Conservation (phyloP, 2,329 filamentous ascomycete genomes). For the Cytospora chrysosperma region DNA sequence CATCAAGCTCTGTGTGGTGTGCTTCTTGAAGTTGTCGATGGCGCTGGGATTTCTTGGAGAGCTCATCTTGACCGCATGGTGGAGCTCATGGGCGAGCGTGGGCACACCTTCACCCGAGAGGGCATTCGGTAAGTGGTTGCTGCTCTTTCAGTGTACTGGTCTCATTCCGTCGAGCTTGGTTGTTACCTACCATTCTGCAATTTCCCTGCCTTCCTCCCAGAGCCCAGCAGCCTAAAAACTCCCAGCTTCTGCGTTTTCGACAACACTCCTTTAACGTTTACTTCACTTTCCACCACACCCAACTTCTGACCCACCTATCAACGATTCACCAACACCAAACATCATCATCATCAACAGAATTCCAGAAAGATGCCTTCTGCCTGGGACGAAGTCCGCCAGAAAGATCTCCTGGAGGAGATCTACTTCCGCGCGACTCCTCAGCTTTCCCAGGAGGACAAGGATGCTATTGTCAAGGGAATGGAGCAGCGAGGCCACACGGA, state of each 20-base stretch:
- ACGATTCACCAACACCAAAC: neutral
- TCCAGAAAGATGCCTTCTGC: neutral
- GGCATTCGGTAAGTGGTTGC: constrained; percentile 41
- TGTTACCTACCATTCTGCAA: neutral
- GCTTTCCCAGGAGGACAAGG: constrained; percentile 28
- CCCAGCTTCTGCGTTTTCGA: neutral
- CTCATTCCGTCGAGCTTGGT: neutral
- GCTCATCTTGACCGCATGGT: constrained; percentile 34
- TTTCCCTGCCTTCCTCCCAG: too few species aligned
- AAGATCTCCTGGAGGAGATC: constrained; percentile 29
- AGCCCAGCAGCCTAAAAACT: neutral
- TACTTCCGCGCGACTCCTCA: constrained; percentile 23
- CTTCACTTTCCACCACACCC: neutral
- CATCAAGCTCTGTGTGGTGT: constrained; percentile 28
- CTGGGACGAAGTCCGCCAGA: constrained; percentile 5
- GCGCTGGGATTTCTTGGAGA: constrained; percentile 19
- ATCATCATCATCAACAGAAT: neutral
- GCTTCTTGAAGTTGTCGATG: constrained; percentile 24
- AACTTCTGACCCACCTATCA: neutral
- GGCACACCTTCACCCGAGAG: constrained; percentile 43
- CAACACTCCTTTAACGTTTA: neutral
- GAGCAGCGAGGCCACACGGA: constrained; percentile 25
- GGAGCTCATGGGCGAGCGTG: constrained; percentile 33
- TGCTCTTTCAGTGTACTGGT: neutral
- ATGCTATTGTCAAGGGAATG: constrained; percentile 28